Evolutionary conservation across 2,329 filamentous ascomycete species (phyloP).

Genomic region (Ascosphaera apis): DNA sequence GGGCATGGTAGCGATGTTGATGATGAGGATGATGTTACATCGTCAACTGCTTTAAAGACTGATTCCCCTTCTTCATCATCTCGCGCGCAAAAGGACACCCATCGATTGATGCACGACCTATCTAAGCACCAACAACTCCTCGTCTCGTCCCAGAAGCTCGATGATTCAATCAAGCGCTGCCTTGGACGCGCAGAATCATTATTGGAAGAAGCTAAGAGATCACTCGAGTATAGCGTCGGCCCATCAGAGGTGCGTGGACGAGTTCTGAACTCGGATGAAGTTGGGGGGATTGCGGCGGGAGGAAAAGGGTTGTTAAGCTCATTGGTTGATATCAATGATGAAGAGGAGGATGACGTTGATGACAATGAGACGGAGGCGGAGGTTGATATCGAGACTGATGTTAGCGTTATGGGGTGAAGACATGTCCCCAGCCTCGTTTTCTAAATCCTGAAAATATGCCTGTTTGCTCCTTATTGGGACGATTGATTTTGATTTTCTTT

Average conservation of each 20-base stretch:
- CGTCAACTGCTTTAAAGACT: not conserved
- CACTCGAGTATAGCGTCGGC: constrained; percentile 58
- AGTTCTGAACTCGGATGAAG: constrained; percentile 48
- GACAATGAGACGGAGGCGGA: not conserved
- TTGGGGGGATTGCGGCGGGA: constrained; percentile 15
- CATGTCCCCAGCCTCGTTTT: not conserved
- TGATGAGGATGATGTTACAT: not conserved
- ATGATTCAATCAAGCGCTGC: constrained; percentile 77
- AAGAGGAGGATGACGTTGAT: not conserved
- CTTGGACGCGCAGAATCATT: constrained; percentile 74
- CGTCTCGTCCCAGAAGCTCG: constrained; percentile 81
- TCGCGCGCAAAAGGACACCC: not conserved
- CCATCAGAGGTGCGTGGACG: constrained; percentile 65
- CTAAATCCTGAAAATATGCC: not conserved
- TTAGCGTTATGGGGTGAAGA: not conserved
- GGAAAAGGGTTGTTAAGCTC: constrained; percentile 14
- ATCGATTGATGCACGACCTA: constrained; percentile 62
- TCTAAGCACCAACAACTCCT: constrained; percentile 74
- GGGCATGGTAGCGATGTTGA: not conserved
- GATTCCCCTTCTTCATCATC: not conserved
- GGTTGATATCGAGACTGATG: not conserved
- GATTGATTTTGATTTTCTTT: not conserved
- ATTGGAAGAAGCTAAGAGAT: constrained; percentile 71
- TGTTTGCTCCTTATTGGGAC: not conserved
- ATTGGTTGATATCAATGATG: constrained; percentile 6